Evolutionary conservation across 129 eudicot species (phyloP).

Genomic region (Centella asiatica): DNA sequence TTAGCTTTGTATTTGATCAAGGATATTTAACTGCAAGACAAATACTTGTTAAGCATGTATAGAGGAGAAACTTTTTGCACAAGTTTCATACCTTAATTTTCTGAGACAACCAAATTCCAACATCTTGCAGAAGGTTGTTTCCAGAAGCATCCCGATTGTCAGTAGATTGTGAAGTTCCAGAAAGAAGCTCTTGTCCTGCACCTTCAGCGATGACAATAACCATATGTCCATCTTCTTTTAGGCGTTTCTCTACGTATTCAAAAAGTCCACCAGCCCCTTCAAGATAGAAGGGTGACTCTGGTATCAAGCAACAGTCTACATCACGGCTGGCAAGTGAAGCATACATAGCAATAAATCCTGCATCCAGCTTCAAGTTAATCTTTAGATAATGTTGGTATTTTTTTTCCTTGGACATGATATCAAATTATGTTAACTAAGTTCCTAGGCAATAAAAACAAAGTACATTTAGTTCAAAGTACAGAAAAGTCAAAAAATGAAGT

Average conservation of each 20-base stretch:
- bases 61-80: neutral
- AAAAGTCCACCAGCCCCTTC: constrained; percentile 91
- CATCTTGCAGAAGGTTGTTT: constrained; percentile 60
- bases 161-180: constrained; percentile 28
- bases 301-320: constrained; percentile 92
- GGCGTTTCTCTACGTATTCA: constrained; percentile 61
- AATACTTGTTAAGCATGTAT: neutral
- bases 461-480: neutral
- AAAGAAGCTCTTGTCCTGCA: constrained; percentile 67
- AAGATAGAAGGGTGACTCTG: constrained; percentile 92
- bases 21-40: neutral
- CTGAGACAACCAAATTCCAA: constrained; percentile 86
- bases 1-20: neutral
- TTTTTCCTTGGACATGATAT: neutral
- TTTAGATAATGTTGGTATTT: neutral
- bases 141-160: constrained; percentile 65
- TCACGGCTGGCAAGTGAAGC: constrained; percentile 97
- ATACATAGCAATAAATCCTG: constrained; percentile 96
- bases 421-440: neutral
- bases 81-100: constrained; percentile 51
- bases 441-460: too few species aligned
- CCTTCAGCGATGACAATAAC: constrained; percentile 97
- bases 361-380: too few species aligned
- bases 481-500: neutral
- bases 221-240: constrained; percentile 87